Percentiles rank a stretch among this genome's conserved stretches.
phyloP scores from a whole-genome alignment of 1,284 basidiomycete genomes.

The Ganoderma boninense region DNA sequence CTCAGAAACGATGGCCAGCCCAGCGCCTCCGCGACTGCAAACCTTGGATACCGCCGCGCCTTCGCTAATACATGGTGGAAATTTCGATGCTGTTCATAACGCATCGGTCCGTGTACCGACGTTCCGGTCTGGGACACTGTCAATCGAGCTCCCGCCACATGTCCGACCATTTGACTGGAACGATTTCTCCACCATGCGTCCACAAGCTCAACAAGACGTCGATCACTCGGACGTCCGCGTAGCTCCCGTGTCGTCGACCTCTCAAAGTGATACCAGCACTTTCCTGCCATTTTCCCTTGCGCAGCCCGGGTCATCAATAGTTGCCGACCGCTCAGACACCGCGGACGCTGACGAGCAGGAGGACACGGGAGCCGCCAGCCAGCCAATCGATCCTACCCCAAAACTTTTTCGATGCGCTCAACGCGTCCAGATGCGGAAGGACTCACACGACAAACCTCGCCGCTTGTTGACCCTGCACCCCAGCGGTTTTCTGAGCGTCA shows the following conservation, averaged over 20 bases:
- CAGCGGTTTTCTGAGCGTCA: slow-evolving; percentile 38
- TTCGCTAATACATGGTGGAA: not conserved
- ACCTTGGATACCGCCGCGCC: no score
- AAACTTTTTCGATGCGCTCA: not conserved
- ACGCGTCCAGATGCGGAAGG: slow-evolving; percentile 31
- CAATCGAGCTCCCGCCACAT: slow-evolving; percentile 10
- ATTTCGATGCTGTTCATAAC: not conserved
- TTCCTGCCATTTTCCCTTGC: not conserved
- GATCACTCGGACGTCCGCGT: slow-evolving; percentile 12
- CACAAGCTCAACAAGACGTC: not conserved
- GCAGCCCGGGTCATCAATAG: slow-evolving; percentile 1
- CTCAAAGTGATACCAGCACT: not conserved
- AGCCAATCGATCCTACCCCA: not conserved
- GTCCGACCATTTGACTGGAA: slow-evolving; percentile 10
- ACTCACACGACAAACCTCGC: slow-evolving; percentile 50
- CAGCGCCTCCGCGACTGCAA: not conserved
- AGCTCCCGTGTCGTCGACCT: slow-evolving; percentile 13
- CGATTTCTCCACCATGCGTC: not conserved
- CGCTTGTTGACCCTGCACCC: slow-evolving; percentile 41
- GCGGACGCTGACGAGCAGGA: not conserved
- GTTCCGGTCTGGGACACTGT: slow-evolving; percentile 14
- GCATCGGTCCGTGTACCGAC: not conserved
- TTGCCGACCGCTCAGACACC: not conserved
- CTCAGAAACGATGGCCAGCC: not conserved
- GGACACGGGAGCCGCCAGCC: not conserved